Evolutionary conservation across 306 rosid genomes (phyloP).

Genomic region (Medicago ruthenica): DNA sequence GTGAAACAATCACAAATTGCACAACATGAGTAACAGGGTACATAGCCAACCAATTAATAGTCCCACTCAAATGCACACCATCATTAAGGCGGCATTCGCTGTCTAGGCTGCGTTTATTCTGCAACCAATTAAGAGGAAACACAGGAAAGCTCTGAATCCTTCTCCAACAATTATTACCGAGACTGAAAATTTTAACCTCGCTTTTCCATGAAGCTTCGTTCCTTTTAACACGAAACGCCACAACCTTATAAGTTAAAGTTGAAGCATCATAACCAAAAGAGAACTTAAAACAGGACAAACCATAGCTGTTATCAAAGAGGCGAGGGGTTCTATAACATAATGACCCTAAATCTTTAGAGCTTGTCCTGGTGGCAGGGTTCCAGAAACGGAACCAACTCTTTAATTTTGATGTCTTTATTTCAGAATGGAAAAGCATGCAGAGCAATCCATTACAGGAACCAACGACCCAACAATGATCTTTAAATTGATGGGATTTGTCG

Average conservation of each 20-base stretch:
- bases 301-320: no score
- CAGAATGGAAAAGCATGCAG: no score
- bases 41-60: constrained; percentile 1
- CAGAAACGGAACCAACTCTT: no score
- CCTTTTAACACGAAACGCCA: not conserved
- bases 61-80: not conserved
- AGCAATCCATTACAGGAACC: no score
- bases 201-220: not conserved
- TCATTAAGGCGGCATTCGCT: not conserved
- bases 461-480: no score
- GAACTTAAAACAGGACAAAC: not conserved
- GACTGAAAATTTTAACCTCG: not conserved
- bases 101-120: no score
- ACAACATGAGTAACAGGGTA: no score
- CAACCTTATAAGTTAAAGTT: not conserved
- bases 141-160: not conserved
- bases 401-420: no score
- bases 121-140: not conserved
- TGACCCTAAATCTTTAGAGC: not conserved
- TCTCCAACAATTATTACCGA: not conserved
- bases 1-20: not conserved
- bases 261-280: not conserved
- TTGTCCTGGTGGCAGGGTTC: not conserved
- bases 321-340: no score
- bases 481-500: no score